Percentiles rank a stretch among this genome's conserved stretches.
phyloP scores from a whole-genome alignment of 2,329 filamentous ascomycete species.

The Aspergillus luchuensis region DNA sequence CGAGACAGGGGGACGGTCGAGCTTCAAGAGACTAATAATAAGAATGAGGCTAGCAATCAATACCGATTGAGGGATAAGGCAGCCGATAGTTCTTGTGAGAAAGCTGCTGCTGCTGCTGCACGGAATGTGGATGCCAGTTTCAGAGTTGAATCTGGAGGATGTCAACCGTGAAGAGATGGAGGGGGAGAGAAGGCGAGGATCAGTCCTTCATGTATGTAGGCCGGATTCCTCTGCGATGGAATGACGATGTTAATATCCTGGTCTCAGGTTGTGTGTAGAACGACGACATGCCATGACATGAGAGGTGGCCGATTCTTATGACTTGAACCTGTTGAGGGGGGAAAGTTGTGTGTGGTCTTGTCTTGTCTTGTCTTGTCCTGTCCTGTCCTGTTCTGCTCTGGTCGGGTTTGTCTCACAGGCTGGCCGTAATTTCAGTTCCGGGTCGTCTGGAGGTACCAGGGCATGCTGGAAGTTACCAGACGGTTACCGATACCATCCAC shows the following conservation, averaged over 20 bases:
- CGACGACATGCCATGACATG: neutral
- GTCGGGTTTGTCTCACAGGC: neutral
- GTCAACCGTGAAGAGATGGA: neutral
- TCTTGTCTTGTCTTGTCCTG: neutral
- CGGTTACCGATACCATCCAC: neutral
- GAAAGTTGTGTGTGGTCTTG: neutral
- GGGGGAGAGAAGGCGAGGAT: neutral
- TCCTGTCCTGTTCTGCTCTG: neutral
- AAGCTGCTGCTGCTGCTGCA: constrained; percentile 6
- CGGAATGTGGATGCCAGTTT: constrained; percentile 10
- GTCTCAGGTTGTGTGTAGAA: neutral
- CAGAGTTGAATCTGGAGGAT: constrained; percentile 5
- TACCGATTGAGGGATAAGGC: constrained; percentile 6
- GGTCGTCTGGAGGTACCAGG: neutral
- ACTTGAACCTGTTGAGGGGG: neutral
- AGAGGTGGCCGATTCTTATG: constrained; percentile 1
- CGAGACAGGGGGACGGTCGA: constrained; percentile 1
- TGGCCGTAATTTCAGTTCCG: constrained; percentile 1
- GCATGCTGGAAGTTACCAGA: neutral
- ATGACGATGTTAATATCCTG: neutral
- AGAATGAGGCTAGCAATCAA: constrained; percentile 8
- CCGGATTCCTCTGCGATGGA: neutral
- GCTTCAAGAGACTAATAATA: constrained; percentile 6
- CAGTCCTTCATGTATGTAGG: neutral
- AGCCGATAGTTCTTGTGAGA: constrained; percentile 8